Evolutionary conservation across 2,329 filamentous ascomycete genomes (phyloP).

Genomic region (Penicillium sp.): DNA sequence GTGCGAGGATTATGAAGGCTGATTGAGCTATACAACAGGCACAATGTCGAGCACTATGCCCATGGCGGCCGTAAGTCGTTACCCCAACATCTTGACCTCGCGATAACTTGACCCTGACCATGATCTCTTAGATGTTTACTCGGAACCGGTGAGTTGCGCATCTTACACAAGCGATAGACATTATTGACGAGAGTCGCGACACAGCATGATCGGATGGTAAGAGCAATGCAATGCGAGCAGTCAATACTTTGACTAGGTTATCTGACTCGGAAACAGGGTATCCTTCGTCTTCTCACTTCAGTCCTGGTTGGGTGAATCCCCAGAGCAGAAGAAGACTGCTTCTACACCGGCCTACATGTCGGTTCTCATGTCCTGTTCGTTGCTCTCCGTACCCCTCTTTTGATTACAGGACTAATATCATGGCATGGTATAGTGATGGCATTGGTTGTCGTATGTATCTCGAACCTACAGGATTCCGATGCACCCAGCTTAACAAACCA

Average conservation of each 20-base stretch:
- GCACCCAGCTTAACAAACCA: conserved; percentile 11
- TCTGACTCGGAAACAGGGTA: conserved; percentile 40
- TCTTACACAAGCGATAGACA: conserved; percentile 7
- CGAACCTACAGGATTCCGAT: neutral
- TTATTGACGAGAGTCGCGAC: conserved; percentile 5
- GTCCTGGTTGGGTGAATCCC: conserved; percentile 50
- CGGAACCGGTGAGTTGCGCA: conserved; percentile 68
- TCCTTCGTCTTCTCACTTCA: conserved; percentile 50
- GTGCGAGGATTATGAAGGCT: conserved; percentile 8
- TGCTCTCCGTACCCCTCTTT: neutral
- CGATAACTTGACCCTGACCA: conserved; percentile 22
- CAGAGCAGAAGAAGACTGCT: conserved; percentile 57
- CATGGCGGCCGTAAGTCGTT: conserved; percentile 73
- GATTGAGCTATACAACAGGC: conserved; percentile 39
- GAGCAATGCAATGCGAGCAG: conserved; percentile 17
- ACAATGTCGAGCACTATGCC: conserved; percentile 76
- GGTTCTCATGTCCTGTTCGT: conserved; percentile 75
- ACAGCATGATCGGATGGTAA: conserved; percentile 65
- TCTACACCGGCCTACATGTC: conserved; percentile 72
- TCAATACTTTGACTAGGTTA: neutral
- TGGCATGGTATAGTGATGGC: conserved; percentile 55
- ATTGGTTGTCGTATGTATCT: conserved; percentile 50
- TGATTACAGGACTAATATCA: conserved; percentile 15
- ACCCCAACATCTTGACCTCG: conserved; percentile 6
- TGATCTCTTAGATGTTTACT: conserved; percentile 69